These are phyloP conservation scores for Symbiotaphrina buchneri DNA, from an alignment of 495 filamentous ascomycete species.

Conservation along the genomic window DNA sequence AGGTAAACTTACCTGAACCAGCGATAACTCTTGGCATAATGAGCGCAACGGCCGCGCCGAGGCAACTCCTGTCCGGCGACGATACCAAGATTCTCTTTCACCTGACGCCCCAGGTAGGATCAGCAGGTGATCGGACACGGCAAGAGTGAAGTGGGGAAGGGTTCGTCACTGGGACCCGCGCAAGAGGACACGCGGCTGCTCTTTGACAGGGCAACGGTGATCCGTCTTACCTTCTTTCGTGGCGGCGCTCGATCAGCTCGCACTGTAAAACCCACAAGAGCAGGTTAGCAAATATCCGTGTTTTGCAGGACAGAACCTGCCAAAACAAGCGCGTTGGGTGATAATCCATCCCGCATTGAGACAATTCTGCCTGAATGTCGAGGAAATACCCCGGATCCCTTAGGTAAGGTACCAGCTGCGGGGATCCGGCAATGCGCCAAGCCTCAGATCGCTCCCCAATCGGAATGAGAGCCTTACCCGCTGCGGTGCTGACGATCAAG, in stretches of 20 bases:
- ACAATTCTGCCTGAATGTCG: too few relatives aligned
- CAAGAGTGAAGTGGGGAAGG: not conserved
- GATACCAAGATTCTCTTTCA: conserved; percentile 52
- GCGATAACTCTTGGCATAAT: conserved; percentile 61
- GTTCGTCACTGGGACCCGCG: not conserved
- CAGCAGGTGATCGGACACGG: conserved; percentile 5
- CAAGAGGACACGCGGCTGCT: not conserved
- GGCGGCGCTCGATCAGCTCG: conserved; percentile 20
- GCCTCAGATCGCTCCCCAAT: not conserved
- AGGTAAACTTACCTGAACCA: conserved; percentile 57
- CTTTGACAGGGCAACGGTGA: not conserved
- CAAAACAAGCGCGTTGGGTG: too few relatives aligned
- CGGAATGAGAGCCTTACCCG: conserved; percentile 12
- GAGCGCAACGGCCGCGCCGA: conserved; percentile 45
- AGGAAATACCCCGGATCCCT: too few relatives aligned
- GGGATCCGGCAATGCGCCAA: not conserved
- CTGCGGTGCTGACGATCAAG: conserved; percentile 38
- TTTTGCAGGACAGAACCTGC: too few relatives aligned
- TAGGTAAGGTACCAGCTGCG: too few relatives aligned
- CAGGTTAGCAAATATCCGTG: too few relatives aligned
- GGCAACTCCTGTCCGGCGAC: conserved; percentile 63
- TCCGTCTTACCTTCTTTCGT: conserved; percentile 25
- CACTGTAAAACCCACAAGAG: conserved; percentile 4
- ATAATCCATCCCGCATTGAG: too few relatives aligned
- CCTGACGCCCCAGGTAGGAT: conserved; percentile 5